Base-by-base conservation (phyloP, 176 grass and related monocot genomes). In the Aegilops speltoides region DNA sequence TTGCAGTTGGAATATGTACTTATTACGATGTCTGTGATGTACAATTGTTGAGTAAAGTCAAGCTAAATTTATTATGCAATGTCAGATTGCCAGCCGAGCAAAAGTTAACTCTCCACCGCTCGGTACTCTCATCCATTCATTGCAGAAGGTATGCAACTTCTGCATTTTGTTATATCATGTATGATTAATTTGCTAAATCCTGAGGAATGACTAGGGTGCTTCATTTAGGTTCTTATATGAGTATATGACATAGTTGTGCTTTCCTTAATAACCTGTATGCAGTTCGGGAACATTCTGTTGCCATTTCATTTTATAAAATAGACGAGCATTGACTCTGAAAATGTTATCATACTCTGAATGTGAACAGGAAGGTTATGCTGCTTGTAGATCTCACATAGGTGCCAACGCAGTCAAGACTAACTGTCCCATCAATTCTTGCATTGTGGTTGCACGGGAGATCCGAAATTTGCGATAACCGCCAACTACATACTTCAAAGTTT, bases 361-460 rank as follows among this genome's bases (percentile, higher is more conserved):
- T 81, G 25, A 82, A 54, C 86, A 96, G 92, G 89, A 98, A 91
- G 97, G 97, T 4, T 96, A 91, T 83, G 94, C 85, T 64, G 89
- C 92, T 80, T 91, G 79, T 73, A 89, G 97, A 60, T 98, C 97
- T 22, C 97, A 98, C 78, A 92, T 98, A 76, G 90, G 77, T 29
- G 62, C 88, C 57, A 98, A 92, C 73, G 87, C 87, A 71, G 86
- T 98, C 79, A 98, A 98, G 88, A 93, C 93, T 45, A 96, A 94
- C 63, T 91, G 92, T 76, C 82, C 92, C 19, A 96, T 94, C 46
- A 69, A 64, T 13, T 78, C 82, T 26, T 96, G 97, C 69, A 85
- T 98, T 5, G n/a, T 60, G 56, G 28, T 87, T 1, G 93, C 91
- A 48, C 45, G 31, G 8, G 86, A 57, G n/a, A 92, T 86, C 73